These are phyloP conservation scores for Salix exigua DNA, from an alignment of 345 rosid genomes.

Conservation along the genomic window DNA sequence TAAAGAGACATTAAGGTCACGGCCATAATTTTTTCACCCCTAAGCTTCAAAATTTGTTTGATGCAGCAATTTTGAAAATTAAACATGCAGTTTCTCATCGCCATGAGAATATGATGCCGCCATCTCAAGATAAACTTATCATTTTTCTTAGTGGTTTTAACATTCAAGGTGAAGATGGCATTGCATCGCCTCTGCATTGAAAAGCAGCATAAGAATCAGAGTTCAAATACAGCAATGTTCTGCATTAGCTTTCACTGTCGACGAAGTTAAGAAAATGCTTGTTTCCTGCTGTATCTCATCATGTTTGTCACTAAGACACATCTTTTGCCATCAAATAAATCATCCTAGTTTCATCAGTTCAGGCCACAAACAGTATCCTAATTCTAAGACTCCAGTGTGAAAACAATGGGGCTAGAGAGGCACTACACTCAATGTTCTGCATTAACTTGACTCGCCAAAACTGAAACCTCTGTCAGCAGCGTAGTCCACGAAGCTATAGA, in stretches of 20 bases:
- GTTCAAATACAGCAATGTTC: neutral
- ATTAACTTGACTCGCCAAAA: conserved; percentile 11
- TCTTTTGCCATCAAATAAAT: neutral
- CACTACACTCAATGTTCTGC: no score
- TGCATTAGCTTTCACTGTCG: neutral
- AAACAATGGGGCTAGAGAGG: neutral
- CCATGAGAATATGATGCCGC: neutral
- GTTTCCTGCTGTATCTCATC: neutral
- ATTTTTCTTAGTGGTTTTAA: no score
- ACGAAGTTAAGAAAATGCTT: neutral
- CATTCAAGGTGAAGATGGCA: no score
- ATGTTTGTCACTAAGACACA: neutral
- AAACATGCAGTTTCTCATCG: no score
- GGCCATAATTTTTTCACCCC: neutral
- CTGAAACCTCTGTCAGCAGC: conserved; percentile 61
- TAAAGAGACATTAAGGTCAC: no score
- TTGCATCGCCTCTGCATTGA: neutral
- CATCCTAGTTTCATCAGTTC: neutral
- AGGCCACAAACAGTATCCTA: neutral
- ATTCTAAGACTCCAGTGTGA: neutral
- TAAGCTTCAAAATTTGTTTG: neutral
- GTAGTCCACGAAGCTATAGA: conserved; percentile 81
- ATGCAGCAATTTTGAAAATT: neutral
- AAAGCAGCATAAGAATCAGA: neutral
- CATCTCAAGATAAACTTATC: neutral